Conservation (phyloP, 2,329 filamentous ascomycete species). For the Aureobasidium pullulans region DNA sequence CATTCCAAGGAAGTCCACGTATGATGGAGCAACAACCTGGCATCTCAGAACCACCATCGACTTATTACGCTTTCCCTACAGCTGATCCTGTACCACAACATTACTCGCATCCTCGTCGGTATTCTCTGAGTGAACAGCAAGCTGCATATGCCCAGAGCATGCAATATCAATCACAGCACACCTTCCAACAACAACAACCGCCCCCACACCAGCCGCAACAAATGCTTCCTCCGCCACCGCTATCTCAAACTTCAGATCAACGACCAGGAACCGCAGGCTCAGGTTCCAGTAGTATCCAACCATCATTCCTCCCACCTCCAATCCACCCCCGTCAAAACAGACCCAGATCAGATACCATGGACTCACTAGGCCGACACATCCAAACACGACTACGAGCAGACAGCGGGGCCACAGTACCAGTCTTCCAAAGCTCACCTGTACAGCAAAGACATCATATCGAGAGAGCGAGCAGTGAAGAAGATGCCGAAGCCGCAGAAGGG, state of each 20-base stretch:
- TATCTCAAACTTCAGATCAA: slow-evolving; percentile 9
- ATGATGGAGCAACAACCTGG: slow-evolving; percentile 10
- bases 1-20: slow-evolving; percentile 5
- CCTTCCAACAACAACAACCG: slow-evolving; percentile 13
- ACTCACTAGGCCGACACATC: slow-evolving; percentile 5
- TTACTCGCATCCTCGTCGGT: neutral
- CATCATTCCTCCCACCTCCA: slow-evolving; percentile 14
- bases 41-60: slow-evolving; percentile 18
- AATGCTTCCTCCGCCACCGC: slow-evolving; percentile 6
- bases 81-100: neutral
- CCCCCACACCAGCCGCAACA: slow-evolving; percentile 8
- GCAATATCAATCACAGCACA: slow-evolving; percentile 8
- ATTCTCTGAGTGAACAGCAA: slow-evolving; percentile 13
- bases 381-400: slow-evolving; percentile 11
- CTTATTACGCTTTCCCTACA: neutral
- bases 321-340: slow-evolving; percentile 17
- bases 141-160: neutral
- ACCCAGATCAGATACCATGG: slow-evolving; percentile 20
- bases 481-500: slow-evolving; percentile 15
- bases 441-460: neutral
- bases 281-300: slow-evolving; percentile 10
- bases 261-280: slow-evolving; percentile 11
- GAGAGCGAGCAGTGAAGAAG: slow-evolving; percentile 16
- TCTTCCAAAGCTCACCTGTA: slow-evolving; percentile 2
- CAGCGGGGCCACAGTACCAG: slow-evolving; percentile 7